Conservation (phyloP, 305 asterid species). For the Ilex paraguariensis region DNA sequence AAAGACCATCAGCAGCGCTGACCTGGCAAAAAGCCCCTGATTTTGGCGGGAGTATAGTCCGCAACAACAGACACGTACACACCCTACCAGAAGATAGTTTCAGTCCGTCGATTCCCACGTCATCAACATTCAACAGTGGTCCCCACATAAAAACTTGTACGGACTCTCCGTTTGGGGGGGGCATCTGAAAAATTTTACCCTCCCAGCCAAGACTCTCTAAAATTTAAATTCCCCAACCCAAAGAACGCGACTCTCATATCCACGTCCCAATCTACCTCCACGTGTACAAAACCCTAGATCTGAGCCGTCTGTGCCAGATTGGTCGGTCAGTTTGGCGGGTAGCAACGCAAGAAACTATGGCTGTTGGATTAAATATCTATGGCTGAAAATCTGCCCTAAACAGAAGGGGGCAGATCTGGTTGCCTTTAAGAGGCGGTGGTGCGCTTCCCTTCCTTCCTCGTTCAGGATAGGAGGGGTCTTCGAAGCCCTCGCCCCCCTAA, state of each 20-base stretch:
- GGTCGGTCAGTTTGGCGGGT: slow-evolving; percentile 23
- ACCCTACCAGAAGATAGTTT: too few species aligned
- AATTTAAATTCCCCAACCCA: not conserved
- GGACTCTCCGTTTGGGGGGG: not conserved
- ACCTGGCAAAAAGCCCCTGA: not conserved
- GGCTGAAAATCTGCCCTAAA: slow-evolving; percentile 27
- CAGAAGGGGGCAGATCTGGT: slow-evolving; percentile 22
- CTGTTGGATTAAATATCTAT: slow-evolving; percentile 18
- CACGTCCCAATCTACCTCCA: slow-evolving; percentile 18
- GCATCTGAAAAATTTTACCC: too few species aligned
- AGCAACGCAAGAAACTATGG: not conserved
- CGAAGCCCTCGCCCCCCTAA: slow-evolving; percentile 16
- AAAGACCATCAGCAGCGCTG: not conserved
- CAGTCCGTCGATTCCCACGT: too few species aligned
- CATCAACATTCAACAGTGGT: too few species aligned
- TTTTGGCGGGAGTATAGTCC: not conserved
- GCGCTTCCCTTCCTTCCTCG: slow-evolving; percentile 4
- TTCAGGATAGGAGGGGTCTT: slow-evolving; percentile 15
- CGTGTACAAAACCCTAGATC: slow-evolving; percentile 17
- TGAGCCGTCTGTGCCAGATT: slow-evolving; percentile 22
- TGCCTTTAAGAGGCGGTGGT: slow-evolving; percentile 28
- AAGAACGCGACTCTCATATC: not conserved
- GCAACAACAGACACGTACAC: not conserved
- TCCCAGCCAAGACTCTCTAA: not conserved
- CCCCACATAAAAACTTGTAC: too few species aligned